phyloP scores from a whole-genome alignment of 1,284 basidiomycete genomes.

The Agroathelia rolfsii region DNA sequence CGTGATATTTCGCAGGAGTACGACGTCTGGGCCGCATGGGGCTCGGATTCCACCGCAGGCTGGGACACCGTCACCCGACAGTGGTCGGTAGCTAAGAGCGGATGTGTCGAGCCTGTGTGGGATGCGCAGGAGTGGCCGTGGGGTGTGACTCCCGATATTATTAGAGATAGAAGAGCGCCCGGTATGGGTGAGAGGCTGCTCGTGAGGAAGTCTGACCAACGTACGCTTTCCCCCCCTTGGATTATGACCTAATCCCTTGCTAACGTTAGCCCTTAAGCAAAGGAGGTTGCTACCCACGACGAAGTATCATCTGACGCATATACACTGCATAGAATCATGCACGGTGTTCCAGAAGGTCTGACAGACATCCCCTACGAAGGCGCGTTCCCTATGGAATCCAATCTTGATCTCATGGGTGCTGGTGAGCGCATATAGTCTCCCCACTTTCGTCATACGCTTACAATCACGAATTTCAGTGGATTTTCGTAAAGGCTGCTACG shows the following conservation, averaged over 20 bases:
- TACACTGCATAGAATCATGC: slow-evolving; percentile 67
- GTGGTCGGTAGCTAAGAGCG: slow-evolving; percentile 53
- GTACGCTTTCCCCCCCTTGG: slow-evolving; percentile 37
- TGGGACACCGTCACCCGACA: slow-evolving; percentile 28
- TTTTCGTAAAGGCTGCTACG: slow-evolving; percentile 96
- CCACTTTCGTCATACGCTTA: slow-evolving; percentile 9
- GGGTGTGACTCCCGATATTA: slow-evolving; percentile 38
- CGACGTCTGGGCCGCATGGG: slow-evolving; percentile 79
- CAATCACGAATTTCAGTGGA: slow-evolving; percentile 55
- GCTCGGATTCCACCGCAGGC: slow-evolving; percentile 26
- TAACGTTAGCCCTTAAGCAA: slow-evolving; percentile 29
- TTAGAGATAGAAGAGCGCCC: slow-evolving; percentile 66
- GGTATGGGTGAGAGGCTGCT: slow-evolving; percentile 73
- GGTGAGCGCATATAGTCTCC: slow-evolving; percentile 38
- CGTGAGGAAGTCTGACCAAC: slow-evolving; percentile 56
- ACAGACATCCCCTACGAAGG: slow-evolving; percentile 70
- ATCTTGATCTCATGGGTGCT: slow-evolving; percentile 89
- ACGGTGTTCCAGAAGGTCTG: slow-evolving; percentile 84
- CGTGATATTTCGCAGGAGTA: slow-evolving; percentile 68
- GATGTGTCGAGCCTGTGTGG: slow-evolving; percentile 65
- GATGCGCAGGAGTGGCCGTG: slow-evolving; percentile 44
- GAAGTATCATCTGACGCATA: slow-evolving; percentile 48
- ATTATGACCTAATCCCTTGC: slow-evolving; percentile 5
- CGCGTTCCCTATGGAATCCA: slow-evolving; percentile 88
- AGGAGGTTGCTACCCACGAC: slow-evolving; percentile 45